phyloP scores from a whole-genome alignment of 1,284 basidiomycete species.

The Rhizoctonia solani region DNA sequence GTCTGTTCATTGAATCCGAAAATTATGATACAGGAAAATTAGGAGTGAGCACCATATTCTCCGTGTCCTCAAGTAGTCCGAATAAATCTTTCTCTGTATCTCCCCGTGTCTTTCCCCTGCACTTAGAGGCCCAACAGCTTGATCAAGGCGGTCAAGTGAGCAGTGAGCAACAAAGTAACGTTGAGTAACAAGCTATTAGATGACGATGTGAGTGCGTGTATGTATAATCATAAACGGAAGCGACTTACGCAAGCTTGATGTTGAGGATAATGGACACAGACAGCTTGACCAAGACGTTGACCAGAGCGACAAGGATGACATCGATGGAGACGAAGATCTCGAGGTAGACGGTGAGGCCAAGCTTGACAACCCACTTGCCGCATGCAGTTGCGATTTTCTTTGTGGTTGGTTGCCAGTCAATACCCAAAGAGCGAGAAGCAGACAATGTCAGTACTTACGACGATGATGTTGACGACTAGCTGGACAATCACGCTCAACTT shows the following conservation, averaged over 20 bases:
- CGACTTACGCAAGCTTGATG: constrained; percentile 14
- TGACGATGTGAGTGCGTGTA: not conserved
- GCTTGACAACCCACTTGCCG: not conserved
- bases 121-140: not conserved
- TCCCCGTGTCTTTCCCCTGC: not conserved
- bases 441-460: constrained; percentile 4
- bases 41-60: too few species aligned
- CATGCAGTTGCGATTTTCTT: not conserved
- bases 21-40: too few species aligned
- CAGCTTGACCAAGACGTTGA: constrained; percentile 4
- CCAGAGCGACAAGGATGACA: not conserved
- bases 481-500: not conserved
- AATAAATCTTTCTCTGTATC: not conserved
- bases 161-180: not conserved
- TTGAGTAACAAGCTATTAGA: not conserved
- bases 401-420: not conserved
- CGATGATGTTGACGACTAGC: not conserved
- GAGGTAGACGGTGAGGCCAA: not conserved
- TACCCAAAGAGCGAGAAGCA: not conserved
- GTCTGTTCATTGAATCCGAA: too few species aligned
- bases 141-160: constrained; percentile 1
- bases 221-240: not conserved
- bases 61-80: not conserved
- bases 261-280: not conserved
- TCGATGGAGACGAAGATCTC: not conserved